A percentile compares a stretch with the other conserved stretches of the same genome.
These are phyloP conservation scores for Lactarius vividus DNA, from an alignment of 768 basidiomycete species.

Conservation along the genomic window DNA sequence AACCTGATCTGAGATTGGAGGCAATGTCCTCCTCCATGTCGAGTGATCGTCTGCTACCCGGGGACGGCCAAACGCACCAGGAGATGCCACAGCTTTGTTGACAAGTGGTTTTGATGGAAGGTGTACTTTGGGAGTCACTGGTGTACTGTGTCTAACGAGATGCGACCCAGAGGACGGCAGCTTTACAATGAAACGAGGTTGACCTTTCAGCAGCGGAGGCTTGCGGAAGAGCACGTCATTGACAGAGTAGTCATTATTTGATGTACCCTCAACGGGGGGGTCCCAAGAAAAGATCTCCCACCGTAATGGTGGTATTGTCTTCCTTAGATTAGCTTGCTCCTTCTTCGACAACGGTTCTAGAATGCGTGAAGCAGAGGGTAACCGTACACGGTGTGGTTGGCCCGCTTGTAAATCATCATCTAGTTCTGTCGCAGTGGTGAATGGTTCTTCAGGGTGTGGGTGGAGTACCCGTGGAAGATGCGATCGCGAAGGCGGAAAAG, in stretches of 20 bases:
- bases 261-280: conserved; percentile 68
- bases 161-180: conserved; percentile 35
- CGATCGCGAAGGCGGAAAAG: neutral
- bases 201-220: conserved; percentile 37
- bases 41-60: conserved; percentile 36
- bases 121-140: conserved; percentile 38
- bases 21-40: conserved; percentile 41
- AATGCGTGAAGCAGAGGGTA: conserved; percentile 46
- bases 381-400: conserved; percentile 38
- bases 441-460: conserved; percentile 20
- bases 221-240: conserved; percentile 64
- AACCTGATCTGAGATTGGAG: conserved; percentile 28
- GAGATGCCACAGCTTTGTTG: conserved; percentile 2
- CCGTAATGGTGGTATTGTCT: conserved; percentile 41
- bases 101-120: conserved; percentile 35
- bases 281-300: conserved; percentile 70
- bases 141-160: conserved; percentile 16
- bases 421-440: conserved; percentile 29
- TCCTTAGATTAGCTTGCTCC: conserved; percentile 47
- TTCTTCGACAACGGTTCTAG: conserved; percentile 47
- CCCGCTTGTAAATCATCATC: conserved; percentile 28
- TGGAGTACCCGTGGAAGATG: conserved; percentile 9
- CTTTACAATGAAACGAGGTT: conserved; percentile 36
- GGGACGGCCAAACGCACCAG: conserved; percentile 34
- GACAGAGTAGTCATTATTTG: conserved; percentile 54